phyloP scores from a whole-genome alignment of 2,329 filamentous ascomycete species.

The Alternaria ventricosa region DNA sequence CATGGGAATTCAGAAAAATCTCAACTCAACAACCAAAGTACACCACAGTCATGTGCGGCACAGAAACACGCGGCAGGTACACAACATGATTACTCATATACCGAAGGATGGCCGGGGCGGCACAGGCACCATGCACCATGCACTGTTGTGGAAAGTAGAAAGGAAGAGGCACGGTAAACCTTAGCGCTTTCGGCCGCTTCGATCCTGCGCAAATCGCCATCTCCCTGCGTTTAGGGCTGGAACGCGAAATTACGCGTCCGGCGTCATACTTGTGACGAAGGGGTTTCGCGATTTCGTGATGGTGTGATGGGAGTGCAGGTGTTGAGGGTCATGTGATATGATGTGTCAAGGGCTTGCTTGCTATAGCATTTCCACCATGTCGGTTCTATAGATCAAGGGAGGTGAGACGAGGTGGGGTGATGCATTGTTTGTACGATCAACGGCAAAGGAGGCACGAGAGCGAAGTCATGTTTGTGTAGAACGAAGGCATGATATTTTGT shows the following conservation, averaged over 20 bases:
- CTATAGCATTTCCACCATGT: background rate
- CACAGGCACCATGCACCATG: background rate
- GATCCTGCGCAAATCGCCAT: background rate
- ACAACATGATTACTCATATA: background rate
- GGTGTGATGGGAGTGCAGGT: background rate
- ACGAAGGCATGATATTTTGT: constrained; percentile 5
- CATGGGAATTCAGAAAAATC: too few relatives aligned
- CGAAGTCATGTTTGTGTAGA: background rate
- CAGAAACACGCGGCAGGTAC: background rate
- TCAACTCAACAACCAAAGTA: too few relatives aligned
- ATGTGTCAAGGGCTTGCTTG: background rate
- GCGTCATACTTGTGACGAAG: background rate
- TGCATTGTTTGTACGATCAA: constrained; percentile 1
- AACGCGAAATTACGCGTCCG: background rate
- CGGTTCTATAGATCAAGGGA: background rate
- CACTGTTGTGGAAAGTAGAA: background rate
- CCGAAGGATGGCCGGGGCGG: background rate
- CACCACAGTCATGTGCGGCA: too few relatives aligned
- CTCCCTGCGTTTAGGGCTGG: background rate
- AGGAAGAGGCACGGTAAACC: background rate
- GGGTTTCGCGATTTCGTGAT: background rate
- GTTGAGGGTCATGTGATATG: background rate
- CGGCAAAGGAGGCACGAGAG: background rate
- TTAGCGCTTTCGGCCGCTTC: background rate
- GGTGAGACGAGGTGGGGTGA: background rate